Evolutionary conservation across 768 basidiomycete genomes (phyloP), one percentile per base, ranked within the genome.

Genomic region (Porpolomopsis calyptriformis): DNA sequence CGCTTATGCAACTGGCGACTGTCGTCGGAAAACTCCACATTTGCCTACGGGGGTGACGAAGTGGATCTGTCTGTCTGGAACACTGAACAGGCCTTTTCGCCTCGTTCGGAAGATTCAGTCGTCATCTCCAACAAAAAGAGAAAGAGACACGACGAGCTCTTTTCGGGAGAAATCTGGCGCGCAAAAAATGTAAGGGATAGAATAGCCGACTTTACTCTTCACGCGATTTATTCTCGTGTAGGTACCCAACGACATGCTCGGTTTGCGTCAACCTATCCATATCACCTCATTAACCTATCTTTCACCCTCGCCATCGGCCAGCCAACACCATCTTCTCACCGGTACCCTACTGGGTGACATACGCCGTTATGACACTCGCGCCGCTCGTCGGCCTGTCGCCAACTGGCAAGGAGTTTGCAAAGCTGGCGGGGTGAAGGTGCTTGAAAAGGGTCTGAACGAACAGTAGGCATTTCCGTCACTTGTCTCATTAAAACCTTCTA

Each of bases 31-130:
- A 64, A 63, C 2, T 58, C 69, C 27, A 72, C 72, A 0, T 90
- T 92, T 64, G 73, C 80, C 2, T 91, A 89, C 50, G 89, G 82
- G 10, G 89, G 89, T 2, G 80, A 90, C 51, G 89, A 92, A 61
- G 85, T 92, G 14, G 85, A 89, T 47, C 60, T 85, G 2, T 90
- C 87, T 1, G 56, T 90, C 2, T 92, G 89, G 89, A 68, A 84
- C 55, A 72, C 74, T 5, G 82, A 88, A 55, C 52, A 54, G 53
- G 69, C 61, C 57, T 85, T 62, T 69, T 75, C 59, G 49, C 57
- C 39, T 24, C 61, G 41, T 49, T 22, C 59, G 7, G 47, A 52
- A 11, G 48, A 60, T 2, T 40, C 53, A 4, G 14, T 53, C 57
- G 37, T 43, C 51, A 18, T 26, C 56, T 1, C 27, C 54, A 9